Conservation (phyloP, 257 asterid genomes). For the Solanum chmielewskii region DNA sequence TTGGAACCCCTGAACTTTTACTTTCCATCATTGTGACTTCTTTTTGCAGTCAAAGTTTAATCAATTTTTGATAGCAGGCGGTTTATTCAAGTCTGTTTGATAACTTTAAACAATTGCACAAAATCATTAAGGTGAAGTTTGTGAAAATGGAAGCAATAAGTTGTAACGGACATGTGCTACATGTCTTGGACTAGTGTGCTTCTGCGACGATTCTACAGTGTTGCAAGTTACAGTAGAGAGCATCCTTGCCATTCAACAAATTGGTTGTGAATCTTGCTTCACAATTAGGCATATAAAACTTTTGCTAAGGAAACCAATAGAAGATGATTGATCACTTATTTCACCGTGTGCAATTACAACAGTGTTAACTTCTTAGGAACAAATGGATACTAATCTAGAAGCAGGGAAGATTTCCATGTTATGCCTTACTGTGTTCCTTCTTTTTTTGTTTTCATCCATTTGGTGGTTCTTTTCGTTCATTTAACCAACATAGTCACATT, state of each 20-base stretch:
- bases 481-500: neutral
- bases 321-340: neutral
- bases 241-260: neutral
- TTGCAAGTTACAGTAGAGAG: neutral
- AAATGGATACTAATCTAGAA: neutral
- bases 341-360: neutral
- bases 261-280: neutral
- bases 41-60: neutral
- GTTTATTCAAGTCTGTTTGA: neutral
- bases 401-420: neutral
- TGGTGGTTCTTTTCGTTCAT: neutral
- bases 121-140: neutral
- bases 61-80: neutral
- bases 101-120: neutral
- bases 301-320: neutral
- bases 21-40: neutral
- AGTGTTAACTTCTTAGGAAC: neutral
- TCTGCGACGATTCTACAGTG: neutral
- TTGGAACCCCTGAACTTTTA: neutral
- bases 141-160: neutral
- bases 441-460: neutral
- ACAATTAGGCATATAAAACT: neutral
- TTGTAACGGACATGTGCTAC: neutral
- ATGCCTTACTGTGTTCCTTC: neutral
- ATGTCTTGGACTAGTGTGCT: neutral